These are phyloP conservation scores for Jacaranda mimosifolia DNA, from an alignment of 257 asterid genomes.

Conservation along the genomic window DNA sequence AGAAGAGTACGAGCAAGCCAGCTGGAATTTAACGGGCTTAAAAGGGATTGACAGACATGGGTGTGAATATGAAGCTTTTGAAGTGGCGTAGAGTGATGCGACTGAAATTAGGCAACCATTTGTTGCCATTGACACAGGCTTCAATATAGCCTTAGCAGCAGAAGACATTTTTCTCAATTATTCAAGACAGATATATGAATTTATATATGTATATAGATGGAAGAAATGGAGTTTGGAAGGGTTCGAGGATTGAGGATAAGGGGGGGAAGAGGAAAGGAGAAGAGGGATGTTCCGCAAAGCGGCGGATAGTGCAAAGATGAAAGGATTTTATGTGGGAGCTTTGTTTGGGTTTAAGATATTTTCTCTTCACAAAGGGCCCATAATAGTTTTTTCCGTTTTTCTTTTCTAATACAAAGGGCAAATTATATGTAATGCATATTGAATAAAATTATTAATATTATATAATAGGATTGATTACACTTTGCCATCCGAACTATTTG, in stretches of 20 bases:
- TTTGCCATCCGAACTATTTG: too few relatives aligned
- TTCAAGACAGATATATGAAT: background rate
- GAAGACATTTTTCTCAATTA: conserved; percentile 52
- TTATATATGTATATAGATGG: background rate
- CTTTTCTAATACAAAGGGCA: background rate
- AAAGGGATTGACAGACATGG: conserved; percentile 46
- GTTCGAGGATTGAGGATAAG: conserved; percentile 36
- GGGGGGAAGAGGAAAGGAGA: background rate
- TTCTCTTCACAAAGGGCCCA: conserved; percentile 8
- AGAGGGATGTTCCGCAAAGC: conserved; percentile 15
- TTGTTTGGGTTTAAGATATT: conserved; percentile 5
- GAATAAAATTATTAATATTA: too few relatives aligned
- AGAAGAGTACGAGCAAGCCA: conserved; percentile 55
- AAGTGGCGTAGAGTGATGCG: conserved; percentile 57
- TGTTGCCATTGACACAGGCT: conserved; percentile 63
- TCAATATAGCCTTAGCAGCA: conserved; percentile 49
- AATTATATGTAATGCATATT: too few relatives aligned
- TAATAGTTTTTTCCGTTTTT: background rate
- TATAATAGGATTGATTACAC: too few relatives aligned
- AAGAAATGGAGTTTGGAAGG: conserved; percentile 40
- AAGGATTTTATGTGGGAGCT: background rate
- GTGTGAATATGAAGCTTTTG: conserved; percentile 52
- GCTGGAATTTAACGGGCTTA: conserved; percentile 55
- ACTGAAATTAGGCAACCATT: conserved; percentile 61
- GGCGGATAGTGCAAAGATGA: conserved; percentile 40